These are phyloP conservation scores for Thraustochytrium aureum DNA, from an alignment of 352 stramenopile species.

Conservation along the genomic window DNA sequence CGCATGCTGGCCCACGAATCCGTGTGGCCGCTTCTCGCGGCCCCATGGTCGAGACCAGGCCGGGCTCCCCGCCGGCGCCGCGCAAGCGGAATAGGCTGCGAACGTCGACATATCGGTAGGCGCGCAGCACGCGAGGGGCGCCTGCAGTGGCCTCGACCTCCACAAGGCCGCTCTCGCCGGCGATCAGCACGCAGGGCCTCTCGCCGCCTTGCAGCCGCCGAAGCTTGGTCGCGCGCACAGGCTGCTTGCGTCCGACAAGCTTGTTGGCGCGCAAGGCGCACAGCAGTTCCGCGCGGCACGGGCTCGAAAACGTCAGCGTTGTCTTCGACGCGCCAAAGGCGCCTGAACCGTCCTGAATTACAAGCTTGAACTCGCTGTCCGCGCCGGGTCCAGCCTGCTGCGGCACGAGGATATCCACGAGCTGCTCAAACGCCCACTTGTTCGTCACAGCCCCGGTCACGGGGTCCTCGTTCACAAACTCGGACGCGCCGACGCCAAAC, in stretches of 20 bases:
- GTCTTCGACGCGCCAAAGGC: background rate
- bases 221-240: background rate
- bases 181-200: conserved; percentile 26
- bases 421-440: conserved; percentile 24
- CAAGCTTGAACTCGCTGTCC: background rate
- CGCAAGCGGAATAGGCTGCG: background rate
- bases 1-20: background rate
- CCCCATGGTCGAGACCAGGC: conserved; percentile 11
- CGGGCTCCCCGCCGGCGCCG: background rate
- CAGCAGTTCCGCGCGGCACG: conserved; percentile 34
- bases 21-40: conserved; percentile 32
- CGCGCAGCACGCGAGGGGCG: conserved; percentile 9
- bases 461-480: conserved; percentile 32
- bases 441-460: conserved; percentile 12
- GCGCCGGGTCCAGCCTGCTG: background rate
- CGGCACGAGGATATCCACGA: conserved; percentile 40
- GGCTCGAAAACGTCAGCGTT: conserved; percentile 39
- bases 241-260: background rate
- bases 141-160: conserved; percentile 13
- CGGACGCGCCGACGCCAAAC: conserved; percentile 29
- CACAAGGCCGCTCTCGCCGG: conserved; percentile 43
- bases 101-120: conserved; percentile 47
- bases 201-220: background rate
- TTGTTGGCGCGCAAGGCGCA: conserved; percentile 29
- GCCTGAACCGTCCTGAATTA: conserved; percentile 4